Evolutionary conservation across 2,329 filamentous ascomycete genomes (phyloP), one percentile per base, ranked within the genome.

Genomic region (Nothophoma quercina): DNA sequence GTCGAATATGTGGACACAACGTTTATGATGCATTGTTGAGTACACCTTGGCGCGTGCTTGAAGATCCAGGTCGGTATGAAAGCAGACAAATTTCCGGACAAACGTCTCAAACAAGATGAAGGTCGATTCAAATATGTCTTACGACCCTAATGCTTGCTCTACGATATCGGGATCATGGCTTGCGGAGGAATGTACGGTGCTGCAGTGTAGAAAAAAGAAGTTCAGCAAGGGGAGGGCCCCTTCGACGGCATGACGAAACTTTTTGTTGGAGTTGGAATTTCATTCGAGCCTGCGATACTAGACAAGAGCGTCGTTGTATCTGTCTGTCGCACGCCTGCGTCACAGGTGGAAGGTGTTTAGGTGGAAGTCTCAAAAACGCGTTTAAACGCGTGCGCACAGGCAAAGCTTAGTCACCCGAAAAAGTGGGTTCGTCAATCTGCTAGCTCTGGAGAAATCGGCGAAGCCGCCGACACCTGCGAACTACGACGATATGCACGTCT

Each of bases 1-100:
- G 13, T 16, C 7, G 22, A 21, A 12, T 7, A 2, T 32, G 25
- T 41, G 32, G 46, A 38, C 25, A 33, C 23, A 25, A 33, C 41
- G 45, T 50, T 49, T 32, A 32, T 15, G 10, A 22, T 42, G 45
- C 46, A 46, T 46, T 55, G 35, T 28, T 45, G 41, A 35, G 7
- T 12, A 9, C 18, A 15, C 8, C 40, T 45, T 50, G 30, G 34
- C 51, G 19, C 23, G 9, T 13, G 19, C 32, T 9, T 50, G 38
- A n/a, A 40, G 15, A 26, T 23, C 22, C 28, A 53, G 18, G 19
- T 22, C 16, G 7, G 38, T 34, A 21, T 43, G 50, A 33, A 43
- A 41, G 21, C 36, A 30, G 43, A 19, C 10, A 7, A 12, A 7
- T 15, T 23, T 28, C 15, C 25, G 18, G 22, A 39, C 7, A 13